phyloP scores from a whole-genome alignment of 441 rosid genomes.

The Corymbia calophylla region DNA sequence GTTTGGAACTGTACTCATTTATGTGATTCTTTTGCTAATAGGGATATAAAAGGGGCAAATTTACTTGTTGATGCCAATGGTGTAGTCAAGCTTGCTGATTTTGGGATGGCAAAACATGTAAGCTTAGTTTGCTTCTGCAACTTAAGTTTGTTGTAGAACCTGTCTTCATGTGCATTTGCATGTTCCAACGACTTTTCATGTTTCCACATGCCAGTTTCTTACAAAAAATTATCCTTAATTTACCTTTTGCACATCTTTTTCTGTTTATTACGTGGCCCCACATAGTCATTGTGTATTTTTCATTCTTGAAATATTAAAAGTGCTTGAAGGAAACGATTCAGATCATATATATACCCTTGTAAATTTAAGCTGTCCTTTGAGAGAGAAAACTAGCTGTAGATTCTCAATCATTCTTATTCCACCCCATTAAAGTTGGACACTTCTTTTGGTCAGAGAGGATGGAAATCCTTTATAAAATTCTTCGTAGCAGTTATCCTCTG shows the following conservation, averaged over 20 bases:
- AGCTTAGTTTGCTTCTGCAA: slow-evolving; percentile 3
- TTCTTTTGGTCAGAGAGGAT: not conserved
- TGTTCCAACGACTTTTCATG: not conserved
- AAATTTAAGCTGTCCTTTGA: not conserved
- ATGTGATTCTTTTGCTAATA: slow-evolving; percentile 1
- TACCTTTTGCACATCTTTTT: not conserved
- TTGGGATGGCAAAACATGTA: slow-evolving; percentile 68
- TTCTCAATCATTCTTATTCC: not conserved
- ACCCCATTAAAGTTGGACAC: not conserved
- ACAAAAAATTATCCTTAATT: not conserved
- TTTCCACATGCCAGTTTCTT: not conserved
- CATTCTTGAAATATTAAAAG: not conserved
- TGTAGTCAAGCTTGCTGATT: slow-evolving; percentile 55
- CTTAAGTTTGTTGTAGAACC: not conserved
- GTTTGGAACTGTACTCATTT: not conserved
- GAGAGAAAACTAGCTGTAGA: not conserved
- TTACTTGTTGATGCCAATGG: slow-evolving; percentile 61
- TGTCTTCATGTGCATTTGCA: not conserved
- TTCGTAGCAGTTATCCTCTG: not conserved
- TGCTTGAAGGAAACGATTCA: not conserved
- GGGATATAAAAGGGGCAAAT: slow-evolving; percentile 83
- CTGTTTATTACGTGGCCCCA: not conserved
- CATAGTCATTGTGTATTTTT: not conserved
- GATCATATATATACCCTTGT: not conserved
- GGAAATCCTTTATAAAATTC: not conserved